Percentiles rank a stretch among this genome's conserved stretches.
Conservation (phyloP, 208 protist species). For the Vickermania ingenoplastis region DNA sequence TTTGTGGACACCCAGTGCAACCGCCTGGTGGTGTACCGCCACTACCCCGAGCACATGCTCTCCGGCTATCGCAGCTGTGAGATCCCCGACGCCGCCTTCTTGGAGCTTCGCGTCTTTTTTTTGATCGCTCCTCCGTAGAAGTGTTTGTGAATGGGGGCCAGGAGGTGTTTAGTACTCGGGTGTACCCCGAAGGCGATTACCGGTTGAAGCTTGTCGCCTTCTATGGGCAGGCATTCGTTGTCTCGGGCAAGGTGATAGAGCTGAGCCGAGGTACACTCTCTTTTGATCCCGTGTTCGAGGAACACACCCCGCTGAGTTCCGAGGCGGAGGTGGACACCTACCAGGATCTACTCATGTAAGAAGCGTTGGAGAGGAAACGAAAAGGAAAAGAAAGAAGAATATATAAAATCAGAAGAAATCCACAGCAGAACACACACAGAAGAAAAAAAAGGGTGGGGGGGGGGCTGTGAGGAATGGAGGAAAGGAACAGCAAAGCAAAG, state of each 20-base stretch:
- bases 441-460: not conserved
- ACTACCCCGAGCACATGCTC: constrained; percentile 50
- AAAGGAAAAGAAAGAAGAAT: constrained; percentile 3
- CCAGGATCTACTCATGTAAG: not conserved
- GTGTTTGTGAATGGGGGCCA: constrained; percentile 49
- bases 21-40: constrained; percentile 36
- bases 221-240: constrained; percentile 20
- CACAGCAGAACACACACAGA: constrained; percentile 2
- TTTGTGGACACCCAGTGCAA: constrained; percentile 36
- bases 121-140: constrained; percentile 44
- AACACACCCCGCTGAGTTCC: not conserved
- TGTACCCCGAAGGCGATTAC: constrained; percentile 34
- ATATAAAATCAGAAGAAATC: not conserved
- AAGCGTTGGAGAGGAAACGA: not conserved
- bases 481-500: not conserved
- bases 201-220: constrained; percentile 28
- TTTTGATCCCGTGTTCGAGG: not conserved
- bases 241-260: constrained; percentile 25
- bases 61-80: constrained; percentile 39
- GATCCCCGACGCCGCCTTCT: constrained; percentile 16
- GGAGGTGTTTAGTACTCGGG: constrained; percentile 21
- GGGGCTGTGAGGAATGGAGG: too few species aligned
- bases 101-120: constrained; percentile 35
- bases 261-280: constrained; percentile 9
- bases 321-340: not conserved